These are phyloP conservation scores for Oenanthe sinensis DNA, from an alignment of 129 eudicot genomes.

Conservation along the genomic window DNA sequence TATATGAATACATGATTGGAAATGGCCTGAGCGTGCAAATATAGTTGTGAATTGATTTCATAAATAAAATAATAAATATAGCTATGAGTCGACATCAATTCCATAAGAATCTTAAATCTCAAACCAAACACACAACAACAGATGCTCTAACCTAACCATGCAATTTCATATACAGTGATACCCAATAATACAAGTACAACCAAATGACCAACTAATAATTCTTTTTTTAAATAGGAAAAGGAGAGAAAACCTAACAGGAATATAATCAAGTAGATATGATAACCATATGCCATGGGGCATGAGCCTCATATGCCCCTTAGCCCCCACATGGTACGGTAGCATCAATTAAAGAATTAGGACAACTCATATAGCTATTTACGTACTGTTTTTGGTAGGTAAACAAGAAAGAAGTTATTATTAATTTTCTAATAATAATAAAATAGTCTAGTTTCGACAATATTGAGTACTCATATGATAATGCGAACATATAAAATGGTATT, in stretches of 20 bases:
- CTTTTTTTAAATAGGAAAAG: not conserved
- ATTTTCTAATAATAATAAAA: no score
- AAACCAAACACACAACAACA: not conserved
- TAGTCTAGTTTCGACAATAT: no score
- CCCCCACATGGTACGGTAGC: not conserved
- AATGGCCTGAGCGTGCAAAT: not conserved
- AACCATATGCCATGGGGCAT: not conserved
- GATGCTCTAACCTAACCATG: not conserved
- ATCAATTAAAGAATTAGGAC: not conserved
- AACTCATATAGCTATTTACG: not conserved
- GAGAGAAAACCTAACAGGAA: not conserved
- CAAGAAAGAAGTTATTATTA: not conserved
- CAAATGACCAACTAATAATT: not conserved
- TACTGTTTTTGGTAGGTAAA: not conserved
- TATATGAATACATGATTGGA: no score
- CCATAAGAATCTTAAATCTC: not conserved
- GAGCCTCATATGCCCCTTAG: not conserved
- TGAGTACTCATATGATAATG: no score
- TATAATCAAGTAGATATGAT: not conserved
- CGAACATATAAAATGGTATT: no score
- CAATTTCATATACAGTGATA: no score
- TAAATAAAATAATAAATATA: not conserved
- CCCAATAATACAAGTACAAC: not conserved
- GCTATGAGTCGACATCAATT: not conserved
- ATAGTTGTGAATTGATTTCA: no score